Conservation (phyloP, 1,284 basidiomycete species). For the Somion occarium region DNA sequence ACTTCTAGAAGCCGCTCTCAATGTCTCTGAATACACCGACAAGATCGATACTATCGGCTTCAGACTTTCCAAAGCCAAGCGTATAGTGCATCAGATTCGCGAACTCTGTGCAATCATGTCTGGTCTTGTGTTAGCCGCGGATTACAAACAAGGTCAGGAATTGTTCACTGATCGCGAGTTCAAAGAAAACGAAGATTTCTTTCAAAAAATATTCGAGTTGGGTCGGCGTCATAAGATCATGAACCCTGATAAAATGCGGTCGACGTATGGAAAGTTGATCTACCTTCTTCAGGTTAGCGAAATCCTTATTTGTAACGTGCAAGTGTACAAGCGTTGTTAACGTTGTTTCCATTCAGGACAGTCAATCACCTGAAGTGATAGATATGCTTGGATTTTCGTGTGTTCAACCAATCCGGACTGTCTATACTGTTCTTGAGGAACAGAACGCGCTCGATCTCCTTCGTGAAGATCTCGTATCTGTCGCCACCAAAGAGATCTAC, state of each 20-base stretch:
- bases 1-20: slow-evolving; percentile 73
- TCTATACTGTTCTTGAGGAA: slow-evolving; percentile 59
- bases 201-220: slow-evolving; percentile 70
- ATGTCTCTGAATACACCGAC: slow-evolving; percentile 81
- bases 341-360: slow-evolving; percentile 49
- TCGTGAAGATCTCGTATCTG: slow-evolving; percentile 64
- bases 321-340: background rate
- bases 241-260: slow-evolving; percentile 84
- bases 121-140: slow-evolving; percentile 70
- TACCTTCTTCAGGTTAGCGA: slow-evolving; percentile 68
- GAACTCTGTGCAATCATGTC: slow-evolving; percentile 81
- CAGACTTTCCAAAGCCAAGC: slow-evolving; percentile 70
- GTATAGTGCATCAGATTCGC: slow-evolving; percentile 77
- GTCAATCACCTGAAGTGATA: slow-evolving; percentile 70
- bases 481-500: slow-evolving; percentile 76
- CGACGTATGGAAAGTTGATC: slow-evolving; percentile 79
- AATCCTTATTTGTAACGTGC: background rate
- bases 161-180: slow-evolving; percentile 77
- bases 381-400: slow-evolving; percentile 73
- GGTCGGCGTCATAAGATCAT: slow-evolving; percentile 82
- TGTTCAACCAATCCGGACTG: slow-evolving; percentile 69
- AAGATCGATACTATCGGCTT: slow-evolving; percentile 77
- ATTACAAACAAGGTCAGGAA: slow-evolving; percentile 82
- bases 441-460: slow-evolving; percentile 61
- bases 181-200: slow-evolving; percentile 69